A percentile compares a stretch with the other conserved stretches of the same genome.
phyloP scores from a whole-genome alignment of 768 basidiomycete genomes.

The Mycena vulgaris region DNA sequence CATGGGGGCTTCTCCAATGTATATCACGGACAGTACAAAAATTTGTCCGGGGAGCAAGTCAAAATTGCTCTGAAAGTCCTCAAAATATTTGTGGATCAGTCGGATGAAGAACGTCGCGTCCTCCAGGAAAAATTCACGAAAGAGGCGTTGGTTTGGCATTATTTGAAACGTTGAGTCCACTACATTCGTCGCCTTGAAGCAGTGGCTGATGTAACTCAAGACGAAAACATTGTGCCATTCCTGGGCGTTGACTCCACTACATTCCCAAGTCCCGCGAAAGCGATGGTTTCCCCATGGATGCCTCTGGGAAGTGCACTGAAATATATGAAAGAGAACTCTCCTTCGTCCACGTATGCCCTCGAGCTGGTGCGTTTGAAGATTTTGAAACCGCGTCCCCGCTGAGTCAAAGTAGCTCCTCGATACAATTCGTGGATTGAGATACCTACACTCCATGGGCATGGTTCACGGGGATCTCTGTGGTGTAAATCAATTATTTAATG shows the following conservation, averaged over 20 bases:
- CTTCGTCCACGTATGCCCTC: neutral
- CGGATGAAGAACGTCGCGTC: neutral
- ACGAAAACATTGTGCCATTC: slow-evolving; percentile 14
- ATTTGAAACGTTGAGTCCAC: slow-evolving; percentile 4
- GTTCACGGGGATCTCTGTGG: slow-evolving; percentile 7
- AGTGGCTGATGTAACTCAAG: neutral
- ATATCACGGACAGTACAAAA: neutral
- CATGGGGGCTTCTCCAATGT: slow-evolving; percentile 1
- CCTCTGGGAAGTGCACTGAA: slow-evolving; percentile 8
- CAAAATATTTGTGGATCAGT: slow-evolving; percentile 5
- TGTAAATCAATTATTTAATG: neutral
- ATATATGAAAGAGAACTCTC: neutral
- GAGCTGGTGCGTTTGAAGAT: neutral
- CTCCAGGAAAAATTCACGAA: neutral
- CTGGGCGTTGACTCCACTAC: slow-evolving; percentile 6
- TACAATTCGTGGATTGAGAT: neutral
- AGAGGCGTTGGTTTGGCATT: slow-evolving; percentile 13
- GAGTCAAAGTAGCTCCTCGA: neutral
- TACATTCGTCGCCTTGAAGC: neutral
- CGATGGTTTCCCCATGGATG: slow-evolving; percentile 22
- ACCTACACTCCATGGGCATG: slow-evolving; percentile 1
- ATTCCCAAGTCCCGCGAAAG: neutral
- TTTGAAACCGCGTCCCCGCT: too few species aligned
- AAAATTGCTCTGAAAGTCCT: slow-evolving; percentile 16
- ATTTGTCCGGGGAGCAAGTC: neutral